Percentiles rank a stretch among this genome's conserved stretches.
Conservation (phyloP, 345 rosid species). For the Litchi chinensis region DNA sequence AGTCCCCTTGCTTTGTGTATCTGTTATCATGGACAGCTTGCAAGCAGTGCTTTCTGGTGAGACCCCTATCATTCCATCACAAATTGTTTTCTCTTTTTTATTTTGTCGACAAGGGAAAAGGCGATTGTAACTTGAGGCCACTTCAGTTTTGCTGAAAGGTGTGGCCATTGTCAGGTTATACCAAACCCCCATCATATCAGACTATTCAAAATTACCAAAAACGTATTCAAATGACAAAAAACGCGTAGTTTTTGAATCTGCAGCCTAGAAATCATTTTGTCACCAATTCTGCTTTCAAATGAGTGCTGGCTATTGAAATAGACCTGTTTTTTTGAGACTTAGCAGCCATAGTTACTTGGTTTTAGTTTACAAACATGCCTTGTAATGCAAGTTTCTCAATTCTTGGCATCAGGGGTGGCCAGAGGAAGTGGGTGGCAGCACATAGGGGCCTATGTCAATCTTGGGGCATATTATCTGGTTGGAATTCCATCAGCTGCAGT, state of each 20-base stretch:
- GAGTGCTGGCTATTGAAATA: no score
- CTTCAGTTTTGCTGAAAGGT: no score
- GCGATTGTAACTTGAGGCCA: no score
- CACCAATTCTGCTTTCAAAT: background rate
- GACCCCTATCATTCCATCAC: background rate
- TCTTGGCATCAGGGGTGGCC: constrained; percentile 46
- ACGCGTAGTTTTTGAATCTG: no score
- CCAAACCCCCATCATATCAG: no score
- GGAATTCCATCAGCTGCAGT: constrained; percentile 53
- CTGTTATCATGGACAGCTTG: constrained; percentile 36
- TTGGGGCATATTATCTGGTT: constrained; percentile 57
- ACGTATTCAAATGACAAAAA: no score
- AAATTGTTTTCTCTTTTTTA: background rate
- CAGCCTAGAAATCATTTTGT: background rate
- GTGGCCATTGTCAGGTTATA: no score
- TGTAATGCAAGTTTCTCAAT: background rate
- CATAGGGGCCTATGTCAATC: constrained; percentile 58
- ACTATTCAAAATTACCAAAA: no score
- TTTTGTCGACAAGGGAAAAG: no score
- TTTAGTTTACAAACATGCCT: background rate
- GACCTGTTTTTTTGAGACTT: no score
- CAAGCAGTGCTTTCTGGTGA: constrained; percentile 46
- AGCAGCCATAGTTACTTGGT: background rate
- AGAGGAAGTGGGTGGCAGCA: constrained; percentile 77
- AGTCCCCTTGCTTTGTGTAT: constrained; percentile 35